Percentiles rank a stretch among this genome's conserved stretches.
These are phyloP conservation scores for Ganoderma lucidum DNA, from an alignment of 1,284 basidiomycete species.

Conservation along the genomic window DNA sequence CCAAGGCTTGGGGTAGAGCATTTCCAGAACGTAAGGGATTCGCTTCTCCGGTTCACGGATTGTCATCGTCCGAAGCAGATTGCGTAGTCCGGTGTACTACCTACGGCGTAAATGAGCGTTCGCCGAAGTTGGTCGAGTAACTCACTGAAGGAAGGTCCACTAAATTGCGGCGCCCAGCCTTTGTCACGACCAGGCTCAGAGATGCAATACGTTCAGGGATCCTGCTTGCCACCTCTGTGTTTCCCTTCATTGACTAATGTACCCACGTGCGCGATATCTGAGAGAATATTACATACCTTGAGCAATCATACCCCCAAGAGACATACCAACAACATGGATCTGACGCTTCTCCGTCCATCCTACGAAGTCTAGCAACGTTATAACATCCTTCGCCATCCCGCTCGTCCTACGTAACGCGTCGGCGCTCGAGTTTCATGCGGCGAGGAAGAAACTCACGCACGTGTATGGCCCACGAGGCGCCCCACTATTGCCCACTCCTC, in stretches of 20 bases:
- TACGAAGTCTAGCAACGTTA: slow-evolving; percentile 75
- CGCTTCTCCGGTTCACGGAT: slow-evolving; percentile 59
- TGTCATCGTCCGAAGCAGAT: slow-evolving; percentile 48
- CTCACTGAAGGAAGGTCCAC: slow-evolving; percentile 68
- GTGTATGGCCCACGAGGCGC: slow-evolving; percentile 76
- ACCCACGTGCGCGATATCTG: neutral
- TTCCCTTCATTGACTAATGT: neutral
- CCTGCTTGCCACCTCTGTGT: slow-evolving; percentile 66
- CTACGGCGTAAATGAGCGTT: neutral
- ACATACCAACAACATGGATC: slow-evolving; percentile 81
- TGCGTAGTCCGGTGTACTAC: slow-evolving; percentile 20
- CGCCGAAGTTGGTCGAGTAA: slow-evolving; percentile 1
- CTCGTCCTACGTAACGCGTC: slow-evolving; percentile 59
- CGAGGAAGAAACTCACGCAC: slow-evolving; percentile 38
- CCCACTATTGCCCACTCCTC: slow-evolving; percentile 84
- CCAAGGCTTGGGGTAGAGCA: slow-evolving; percentile 70
- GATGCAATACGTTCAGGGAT: slow-evolving; percentile 76
- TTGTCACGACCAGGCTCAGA: slow-evolving; percentile 75
- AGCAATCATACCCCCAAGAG: slow-evolving; percentile 89
- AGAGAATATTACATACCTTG: slow-evolving; percentile 65
- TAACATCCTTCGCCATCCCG: slow-evolving; percentile 81
- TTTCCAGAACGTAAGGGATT: slow-evolving; percentile 61
- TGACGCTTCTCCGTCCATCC: slow-evolving; percentile 73
- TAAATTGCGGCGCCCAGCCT: slow-evolving; percentile 65
- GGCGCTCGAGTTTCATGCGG: neutral